phyloP scores from a whole-genome alignment of 2,329 filamentous ascomycete species.

The Coccinonectria pachysandricola region DNA sequence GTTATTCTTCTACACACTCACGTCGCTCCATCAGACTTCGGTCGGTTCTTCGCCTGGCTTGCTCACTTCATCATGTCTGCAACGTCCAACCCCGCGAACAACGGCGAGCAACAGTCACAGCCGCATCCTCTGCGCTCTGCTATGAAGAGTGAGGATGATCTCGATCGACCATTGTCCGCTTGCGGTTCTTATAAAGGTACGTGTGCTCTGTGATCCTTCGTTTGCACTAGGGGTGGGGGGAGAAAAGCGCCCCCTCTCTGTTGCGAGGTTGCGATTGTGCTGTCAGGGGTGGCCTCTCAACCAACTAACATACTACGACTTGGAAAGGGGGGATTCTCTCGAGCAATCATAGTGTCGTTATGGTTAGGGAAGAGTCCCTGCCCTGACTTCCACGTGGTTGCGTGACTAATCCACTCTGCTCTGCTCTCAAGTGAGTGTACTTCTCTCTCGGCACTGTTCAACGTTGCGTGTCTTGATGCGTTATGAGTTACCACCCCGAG shows the following conservation, averaged over 20 bases:
- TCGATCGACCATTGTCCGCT: constrained; percentile 25
- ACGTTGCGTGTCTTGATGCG: too few species aligned
- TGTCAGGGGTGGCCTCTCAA: too few species aligned
- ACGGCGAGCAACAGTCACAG: constrained; percentile 13
- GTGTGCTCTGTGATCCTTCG: constrained; percentile 11
- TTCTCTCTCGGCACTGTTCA: not conserved
- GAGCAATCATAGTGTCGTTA: too few species aligned
- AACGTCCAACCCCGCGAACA: constrained; percentile 11
- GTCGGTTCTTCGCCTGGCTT: constrained; percentile 2
- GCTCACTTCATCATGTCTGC: constrained; percentile 17
- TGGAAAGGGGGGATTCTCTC: too few species aligned
- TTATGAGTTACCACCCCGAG: too few species aligned
- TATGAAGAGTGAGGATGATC: constrained; percentile 34
- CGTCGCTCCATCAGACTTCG: constrained; percentile 1
- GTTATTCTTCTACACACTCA: not conserved
- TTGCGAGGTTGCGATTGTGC: not conserved
- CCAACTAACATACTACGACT: too few species aligned
- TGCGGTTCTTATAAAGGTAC: constrained; percentile 34
- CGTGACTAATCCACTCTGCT: too few species aligned
- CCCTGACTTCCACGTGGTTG: too few species aligned
- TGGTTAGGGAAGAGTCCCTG: too few species aligned
- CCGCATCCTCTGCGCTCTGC: constrained; percentile 34
- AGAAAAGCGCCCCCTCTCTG: not conserved
- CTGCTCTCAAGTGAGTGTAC: constrained; percentile 6
- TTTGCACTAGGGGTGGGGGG: too few species aligned